phyloP scores from a whole-genome alignment of 2,329 filamentous ascomycete genomes.

The Byssochlamys sp. region DNA sequence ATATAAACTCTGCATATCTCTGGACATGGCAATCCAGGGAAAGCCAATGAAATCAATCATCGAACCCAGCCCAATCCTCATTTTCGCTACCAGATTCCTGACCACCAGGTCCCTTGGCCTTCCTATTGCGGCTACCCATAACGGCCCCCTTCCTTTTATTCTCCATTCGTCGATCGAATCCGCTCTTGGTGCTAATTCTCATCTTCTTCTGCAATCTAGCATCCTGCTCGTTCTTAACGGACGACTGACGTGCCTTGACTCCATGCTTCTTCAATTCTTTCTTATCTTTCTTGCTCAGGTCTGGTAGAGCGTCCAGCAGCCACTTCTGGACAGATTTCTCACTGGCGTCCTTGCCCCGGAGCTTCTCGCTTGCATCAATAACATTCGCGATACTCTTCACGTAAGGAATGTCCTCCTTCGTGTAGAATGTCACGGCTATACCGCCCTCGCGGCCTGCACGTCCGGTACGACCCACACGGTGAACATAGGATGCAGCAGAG shows the following conservation, averaged over 20 bases:
- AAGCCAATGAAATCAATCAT: conserved; percentile 21
- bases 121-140: conserved; percentile 30
- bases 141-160: conserved; percentile 39
- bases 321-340: conserved; percentile 63
- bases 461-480: conserved; percentile 84
- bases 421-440: conserved; percentile 87
- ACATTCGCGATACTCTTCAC: conserved; percentile 90
- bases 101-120: conserved; percentile 11
- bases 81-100: conserved; percentile 18
- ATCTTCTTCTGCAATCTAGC: conserved; percentile 40
- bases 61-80: conserved; percentile 31
- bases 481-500: conserved; percentile 82
- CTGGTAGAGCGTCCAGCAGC: conserved; percentile 78
- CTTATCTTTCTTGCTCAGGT: conserved; percentile 71
- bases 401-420: conserved; percentile 82
- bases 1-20: neutral
- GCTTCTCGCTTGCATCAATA: conserved; percentile 71
- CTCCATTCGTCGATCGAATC: conserved; percentile 38
- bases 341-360: conserved; percentile 43
- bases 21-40: neutral
- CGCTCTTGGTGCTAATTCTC: conserved; percentile 60
- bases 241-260: conserved; percentile 58
- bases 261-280: conserved; percentile 73
- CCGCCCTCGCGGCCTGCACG: conserved; percentile 79
- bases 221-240: conserved; percentile 28